A percentile compares a stretch with the other conserved stretches of the same genome.
These are phyloP conservation scores for Aspergillus wentii DNA, from an alignment of 495 filamentous ascomycete species.

Conservation along the genomic window DNA sequence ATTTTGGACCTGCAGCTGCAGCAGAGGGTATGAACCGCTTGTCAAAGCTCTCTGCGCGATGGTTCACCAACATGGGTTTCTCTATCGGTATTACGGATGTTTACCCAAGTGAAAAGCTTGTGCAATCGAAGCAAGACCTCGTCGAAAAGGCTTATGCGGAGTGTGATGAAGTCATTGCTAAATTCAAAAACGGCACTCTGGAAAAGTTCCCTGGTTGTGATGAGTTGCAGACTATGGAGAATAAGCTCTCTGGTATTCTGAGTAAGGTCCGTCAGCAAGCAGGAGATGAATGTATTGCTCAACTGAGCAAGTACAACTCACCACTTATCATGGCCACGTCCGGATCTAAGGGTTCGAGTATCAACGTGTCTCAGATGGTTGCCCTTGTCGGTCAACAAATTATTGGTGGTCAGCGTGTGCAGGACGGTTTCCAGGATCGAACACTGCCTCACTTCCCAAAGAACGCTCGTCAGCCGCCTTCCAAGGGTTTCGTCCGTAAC, in stretches of 20 bases:
- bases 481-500: conserved; percentile 95
- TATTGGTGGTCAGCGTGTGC: conserved; percentile 88
- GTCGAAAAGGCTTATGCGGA: conserved; percentile 73
- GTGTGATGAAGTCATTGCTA: conserved; percentile 79
- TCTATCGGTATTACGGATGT: conserved; percentile 96
- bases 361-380: conserved; percentile 99
- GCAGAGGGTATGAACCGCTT: conserved; percentile 91
- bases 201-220: conserved; percentile 83
- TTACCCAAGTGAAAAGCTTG: conserved; percentile 66
- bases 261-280: conserved; percentile 85
- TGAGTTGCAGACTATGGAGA: conserved; percentile 89
- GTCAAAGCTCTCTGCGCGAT: conserved; percentile 83
- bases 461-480: conserved; percentile 80
- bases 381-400: conserved; percentile 97
- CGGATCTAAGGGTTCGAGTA: conserved; percentile 91
- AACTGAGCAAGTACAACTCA: conserved; percentile 86
- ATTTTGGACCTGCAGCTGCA: conserved; percentile 86
- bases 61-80: conserved; percentile 86
- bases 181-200: conserved; percentile 71
- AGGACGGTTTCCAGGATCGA: conserved; percentile 93
- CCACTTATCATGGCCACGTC: conserved; percentile 96
- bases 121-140: conserved; percentile 64
- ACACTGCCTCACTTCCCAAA: conserved; percentile 94
- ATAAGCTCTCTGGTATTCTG: conserved; percentile 82
- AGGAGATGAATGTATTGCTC: conserved; percentile 84